These are phyloP conservation scores for Capronia coronata DNA, from an alignment of 2,329 filamentous ascomycete genomes.

Conservation along the genomic window DNA sequence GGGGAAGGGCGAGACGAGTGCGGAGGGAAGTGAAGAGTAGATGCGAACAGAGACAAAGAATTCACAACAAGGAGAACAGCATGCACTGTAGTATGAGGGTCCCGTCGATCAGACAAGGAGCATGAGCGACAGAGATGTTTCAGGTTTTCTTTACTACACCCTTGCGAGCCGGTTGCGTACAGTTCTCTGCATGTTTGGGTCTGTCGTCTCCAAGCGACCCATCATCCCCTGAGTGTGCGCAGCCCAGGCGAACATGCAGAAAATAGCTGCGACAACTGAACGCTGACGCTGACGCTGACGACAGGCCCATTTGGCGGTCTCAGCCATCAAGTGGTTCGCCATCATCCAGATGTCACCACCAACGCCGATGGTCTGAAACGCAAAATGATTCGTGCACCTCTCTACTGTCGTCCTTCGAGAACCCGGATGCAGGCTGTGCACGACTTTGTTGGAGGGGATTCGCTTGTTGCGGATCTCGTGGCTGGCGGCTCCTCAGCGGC, in stretches of 20 bases:
- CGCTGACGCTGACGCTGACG: background rate
- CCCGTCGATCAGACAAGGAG: conserved; percentile 3
- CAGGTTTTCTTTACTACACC: conserved; percentile 13
- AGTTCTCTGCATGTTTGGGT: background rate
- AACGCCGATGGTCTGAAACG: background rate
- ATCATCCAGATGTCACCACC: background rate
- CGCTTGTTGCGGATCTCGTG: background rate
- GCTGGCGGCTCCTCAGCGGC: background rate
- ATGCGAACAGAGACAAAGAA: conserved; percentile 17
- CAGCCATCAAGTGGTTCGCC: background rate
- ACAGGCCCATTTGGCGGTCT: background rate
- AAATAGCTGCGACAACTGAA: background rate
- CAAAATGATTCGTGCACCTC: background rate
- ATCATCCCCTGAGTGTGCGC: conserved; percentile 6
- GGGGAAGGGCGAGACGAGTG: conserved; percentile 3
- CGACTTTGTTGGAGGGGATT: background rate
- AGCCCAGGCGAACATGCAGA: background rate
- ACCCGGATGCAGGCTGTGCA: background rate
- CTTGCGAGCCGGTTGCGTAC: background rate
- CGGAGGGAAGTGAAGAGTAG: conserved; percentile 11
- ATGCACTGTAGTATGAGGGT: background rate
- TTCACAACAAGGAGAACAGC: background rate
- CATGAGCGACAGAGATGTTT: conserved; percentile 14
- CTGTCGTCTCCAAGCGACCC: background rate
- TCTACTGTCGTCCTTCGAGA: background rate